These are phyloP conservation scores for Entonaema liquescens DNA, from an alignment of 495 filamentous ascomycete genomes.

Conservation along the genomic window DNA sequence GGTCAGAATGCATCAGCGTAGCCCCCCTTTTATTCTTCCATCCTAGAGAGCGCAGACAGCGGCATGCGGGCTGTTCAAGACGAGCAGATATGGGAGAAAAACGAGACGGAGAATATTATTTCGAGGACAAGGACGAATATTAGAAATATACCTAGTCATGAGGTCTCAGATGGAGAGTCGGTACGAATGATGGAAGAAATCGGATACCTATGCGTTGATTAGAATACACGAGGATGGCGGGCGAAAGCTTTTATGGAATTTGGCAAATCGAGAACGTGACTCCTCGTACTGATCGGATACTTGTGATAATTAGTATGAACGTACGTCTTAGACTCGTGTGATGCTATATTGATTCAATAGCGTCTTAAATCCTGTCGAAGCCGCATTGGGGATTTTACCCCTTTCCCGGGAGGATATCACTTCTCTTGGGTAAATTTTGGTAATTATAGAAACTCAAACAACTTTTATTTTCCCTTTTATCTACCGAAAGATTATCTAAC, in stretches of 20 bases:
- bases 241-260: neutral
- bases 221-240: neutral
- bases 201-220: neutral
- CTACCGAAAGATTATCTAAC: constrained; percentile 7
- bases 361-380: too few species aligned
- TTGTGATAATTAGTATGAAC: neutral
- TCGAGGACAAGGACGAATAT: constrained; percentile 61
- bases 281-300: neutral
- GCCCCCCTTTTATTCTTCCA: constrained; percentile 59
- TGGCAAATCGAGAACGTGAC: neutral
- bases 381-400: too few species aligned
- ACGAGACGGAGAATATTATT: constrained; percentile 56
- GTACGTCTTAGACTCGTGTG: too few species aligned
- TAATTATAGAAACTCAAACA: neutral
- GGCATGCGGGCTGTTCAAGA: constrained; percentile 51
- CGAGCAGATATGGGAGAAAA: constrained; percentile 48
- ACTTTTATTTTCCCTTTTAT: constrained; percentile 17
- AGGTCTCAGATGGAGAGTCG: constrained; percentile 35
- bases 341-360: too few species aligned
- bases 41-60: constrained; percentile 56
- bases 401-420: neutral
- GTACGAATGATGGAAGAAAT: constrained; percentile 22
- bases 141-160: constrained; percentile 36
- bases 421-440: neutral
- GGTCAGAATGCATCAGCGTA: constrained; percentile 52